Conservation (phyloP, 305 asterid genomes). For the Fraxinus latifolia region DNA sequence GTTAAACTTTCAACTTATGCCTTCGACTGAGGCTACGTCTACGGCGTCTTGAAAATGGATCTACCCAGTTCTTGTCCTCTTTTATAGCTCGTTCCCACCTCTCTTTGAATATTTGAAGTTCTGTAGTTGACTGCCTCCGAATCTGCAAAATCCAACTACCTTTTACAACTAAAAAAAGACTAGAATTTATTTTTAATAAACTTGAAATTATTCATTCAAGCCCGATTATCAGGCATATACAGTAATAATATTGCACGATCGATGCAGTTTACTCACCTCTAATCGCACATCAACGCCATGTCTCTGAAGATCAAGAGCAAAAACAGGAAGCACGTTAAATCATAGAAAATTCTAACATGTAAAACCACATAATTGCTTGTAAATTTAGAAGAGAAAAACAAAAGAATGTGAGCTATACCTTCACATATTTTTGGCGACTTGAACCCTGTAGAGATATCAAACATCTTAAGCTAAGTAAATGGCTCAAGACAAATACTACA, state of each 20-base stretch:
- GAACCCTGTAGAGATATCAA: conserved; percentile 39
- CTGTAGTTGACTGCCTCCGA: conserved; percentile 67
- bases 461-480: conserved; percentile 20
- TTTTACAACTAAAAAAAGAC: not conserved
- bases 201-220: not conserved
- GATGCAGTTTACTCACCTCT: conserved; percentile 41
- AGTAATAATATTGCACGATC: not conserved
- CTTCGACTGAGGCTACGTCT: conserved; percentile 21
- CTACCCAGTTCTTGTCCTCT: conserved; percentile 69
- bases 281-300: conserved; percentile 51
- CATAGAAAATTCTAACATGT: conserved; percentile 10
- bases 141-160: conserved; percentile 41
- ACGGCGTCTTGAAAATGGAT: conserved; percentile 46
- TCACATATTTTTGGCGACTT: conserved; percentile 34
- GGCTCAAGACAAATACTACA: not conserved
- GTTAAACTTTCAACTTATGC: conserved; percentile 24
- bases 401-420: conserved; percentile 39
- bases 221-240: not conserved
- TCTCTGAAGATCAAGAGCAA: conserved; percentile 32
- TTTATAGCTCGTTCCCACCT: conserved; percentile 74
- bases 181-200: not conserved
- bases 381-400: not conserved
- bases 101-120: conserved; percentile 61
- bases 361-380: not conserved
- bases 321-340: not conserved